phyloP scores from a whole-genome alignment of 73 alveolate species.

The Stentor roeselii region DNA sequence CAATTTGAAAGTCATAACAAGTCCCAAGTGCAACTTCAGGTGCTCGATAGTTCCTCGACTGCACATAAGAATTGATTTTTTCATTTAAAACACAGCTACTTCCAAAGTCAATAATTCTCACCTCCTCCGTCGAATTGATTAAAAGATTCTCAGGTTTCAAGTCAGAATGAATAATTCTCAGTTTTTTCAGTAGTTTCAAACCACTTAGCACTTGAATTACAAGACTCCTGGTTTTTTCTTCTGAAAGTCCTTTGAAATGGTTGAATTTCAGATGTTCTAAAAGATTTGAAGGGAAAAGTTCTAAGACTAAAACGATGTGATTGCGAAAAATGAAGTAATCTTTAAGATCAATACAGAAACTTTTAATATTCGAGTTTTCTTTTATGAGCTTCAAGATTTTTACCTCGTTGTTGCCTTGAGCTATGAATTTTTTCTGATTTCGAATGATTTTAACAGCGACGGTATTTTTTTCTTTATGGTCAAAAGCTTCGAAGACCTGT shows the following conservation, averaged over 20 bases:
- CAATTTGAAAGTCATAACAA: slow-evolving; percentile 53
- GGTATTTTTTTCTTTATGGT: not conserved
- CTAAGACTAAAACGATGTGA: slow-evolving; percentile 31
- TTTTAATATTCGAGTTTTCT: not conserved
- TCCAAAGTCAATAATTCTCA: slow-evolving; percentile 33
- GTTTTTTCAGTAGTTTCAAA: not conserved
- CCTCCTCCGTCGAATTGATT: not conserved
- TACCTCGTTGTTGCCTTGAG: slow-evolving; percentile 30
- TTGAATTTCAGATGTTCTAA: not conserved
- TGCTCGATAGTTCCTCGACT: slow-evolving; percentile 77
- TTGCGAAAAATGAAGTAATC: not conserved
- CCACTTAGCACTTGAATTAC: slow-evolving; percentile 17
- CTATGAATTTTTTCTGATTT: not conserved
- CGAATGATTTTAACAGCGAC: slow-evolving; percentile 32
- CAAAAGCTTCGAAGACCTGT: slow-evolving; percentile 8
- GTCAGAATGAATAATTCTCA: slow-evolving; percentile 25
- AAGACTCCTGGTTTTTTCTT: not conserved
- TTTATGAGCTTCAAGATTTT: slow-evolving; percentile 26
- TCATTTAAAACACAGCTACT: not conserved
- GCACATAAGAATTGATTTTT: slow-evolving; percentile 46
- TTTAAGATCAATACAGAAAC: not conserved
- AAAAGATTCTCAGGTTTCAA: slow-evolving; percentile 33
- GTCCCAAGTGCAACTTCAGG: slow-evolving; percentile 86
- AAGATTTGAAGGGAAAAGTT: slow-evolving; percentile 7
- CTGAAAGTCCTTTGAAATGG: slow-evolving; percentile 25